These are phyloP conservation scores for Corniculantispora saksenae DNA, from an alignment of 2,329 filamentous ascomycete genomes.

Conservation along the genomic window DNA sequence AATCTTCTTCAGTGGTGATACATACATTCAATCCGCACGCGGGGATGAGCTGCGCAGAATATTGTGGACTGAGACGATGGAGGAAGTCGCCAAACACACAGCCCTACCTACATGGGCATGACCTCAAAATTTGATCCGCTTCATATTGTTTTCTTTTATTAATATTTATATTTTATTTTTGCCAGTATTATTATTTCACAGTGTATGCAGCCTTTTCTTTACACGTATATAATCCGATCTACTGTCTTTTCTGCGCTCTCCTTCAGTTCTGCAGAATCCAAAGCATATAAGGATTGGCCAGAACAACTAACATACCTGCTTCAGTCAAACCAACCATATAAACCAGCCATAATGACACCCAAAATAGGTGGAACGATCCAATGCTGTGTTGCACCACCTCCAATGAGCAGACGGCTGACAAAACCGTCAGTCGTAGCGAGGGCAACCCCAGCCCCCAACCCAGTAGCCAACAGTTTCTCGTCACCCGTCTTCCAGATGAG, in stretches of 20 bases:
- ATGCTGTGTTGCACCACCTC: neutral
- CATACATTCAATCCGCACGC: neutral
- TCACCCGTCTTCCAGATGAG: neutral
- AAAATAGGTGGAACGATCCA: neutral
- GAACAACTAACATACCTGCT: neutral
- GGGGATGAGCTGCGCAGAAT: neutral
- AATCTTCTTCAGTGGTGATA: neutral
- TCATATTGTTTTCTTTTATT: too few relatives aligned
- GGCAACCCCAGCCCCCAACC: neutral
- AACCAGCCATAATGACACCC: neutral
- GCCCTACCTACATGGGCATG: neutral
- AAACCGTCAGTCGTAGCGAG: neutral
- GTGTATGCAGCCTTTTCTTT: too few relatives aligned
- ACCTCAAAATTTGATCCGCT: neutral
- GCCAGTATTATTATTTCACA: too few relatives aligned
- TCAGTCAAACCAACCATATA: constrained; percentile 1
- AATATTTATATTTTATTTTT: too few relatives aligned
- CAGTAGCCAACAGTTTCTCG: neutral
- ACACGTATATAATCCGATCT: too few relatives aligned
- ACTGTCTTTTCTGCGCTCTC: too few relatives aligned
- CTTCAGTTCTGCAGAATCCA: too few relatives aligned
- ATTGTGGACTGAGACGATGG: neutral
- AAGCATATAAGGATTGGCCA: too few relatives aligned
- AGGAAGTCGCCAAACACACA: neutral
- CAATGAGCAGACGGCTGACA: neutral